Percentiles rank a stretch among this genome's conserved stretches.
These are phyloP conservation scores for Hibiscus tridactylites DNA, from an alignment of 345 rosid genomes.

Conservation along the genomic window DNA sequence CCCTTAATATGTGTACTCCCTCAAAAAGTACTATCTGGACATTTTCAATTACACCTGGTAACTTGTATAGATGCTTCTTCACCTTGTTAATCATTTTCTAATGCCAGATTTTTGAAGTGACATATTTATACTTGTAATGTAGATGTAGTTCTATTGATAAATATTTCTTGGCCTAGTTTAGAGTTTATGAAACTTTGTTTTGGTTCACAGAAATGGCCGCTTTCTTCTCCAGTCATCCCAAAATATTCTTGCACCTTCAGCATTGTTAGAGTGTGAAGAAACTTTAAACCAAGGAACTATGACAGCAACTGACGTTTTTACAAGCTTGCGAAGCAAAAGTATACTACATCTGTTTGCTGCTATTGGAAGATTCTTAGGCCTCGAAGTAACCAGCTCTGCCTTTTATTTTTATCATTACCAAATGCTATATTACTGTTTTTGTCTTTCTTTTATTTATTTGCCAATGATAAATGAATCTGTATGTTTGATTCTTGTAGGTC, in stretches of 20 bases:
- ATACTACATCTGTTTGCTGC: constrained; percentile 77
- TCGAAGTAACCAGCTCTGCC: constrained; percentile 46
- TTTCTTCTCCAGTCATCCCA: constrained; percentile 72
- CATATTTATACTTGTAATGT: neutral
- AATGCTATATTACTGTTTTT: neutral
- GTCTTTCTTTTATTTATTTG: neutral
- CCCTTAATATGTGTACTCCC: neutral
- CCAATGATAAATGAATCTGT: constrained; percentile 8
- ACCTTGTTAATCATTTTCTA: neutral
- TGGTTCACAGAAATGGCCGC: constrained; percentile 70
- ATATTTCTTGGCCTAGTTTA: neutral
- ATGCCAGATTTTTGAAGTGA: neutral
- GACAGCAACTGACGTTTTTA: constrained; percentile 72
- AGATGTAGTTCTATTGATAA: neutral
- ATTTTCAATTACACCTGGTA: neutral
- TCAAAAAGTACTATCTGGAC: neutral
- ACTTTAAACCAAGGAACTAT: constrained; percentile 82
- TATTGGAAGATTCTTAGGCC: constrained; percentile 88
- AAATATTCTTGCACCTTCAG: constrained; percentile 50
- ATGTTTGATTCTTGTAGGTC: constrained; percentile 48
- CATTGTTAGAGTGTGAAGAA: constrained; percentile 73
- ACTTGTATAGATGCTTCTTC: neutral
- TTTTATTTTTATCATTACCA: neutral
- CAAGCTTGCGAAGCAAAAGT: constrained; percentile 81
- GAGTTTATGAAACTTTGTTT: constrained; percentile 11